These are phyloP conservation scores for Peronosclerospora sorghi DNA, from an alignment of 352 stramenopile genomes.

Conservation along the genomic window DNA sequence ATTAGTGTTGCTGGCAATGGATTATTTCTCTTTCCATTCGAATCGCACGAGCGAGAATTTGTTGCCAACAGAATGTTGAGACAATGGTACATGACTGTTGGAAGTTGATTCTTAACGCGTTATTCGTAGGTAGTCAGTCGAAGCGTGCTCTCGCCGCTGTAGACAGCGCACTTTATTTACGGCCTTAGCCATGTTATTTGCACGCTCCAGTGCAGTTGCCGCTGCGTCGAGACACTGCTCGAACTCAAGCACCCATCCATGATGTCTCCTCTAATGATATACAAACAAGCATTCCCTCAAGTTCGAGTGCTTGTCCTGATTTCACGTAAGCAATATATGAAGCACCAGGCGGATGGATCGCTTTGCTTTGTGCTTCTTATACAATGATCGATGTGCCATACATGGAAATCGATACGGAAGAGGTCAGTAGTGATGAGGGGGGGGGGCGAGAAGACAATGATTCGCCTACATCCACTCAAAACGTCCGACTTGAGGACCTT, in stretches of 20 bases:
- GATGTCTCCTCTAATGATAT: constrained; percentile 51
- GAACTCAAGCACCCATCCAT: constrained; percentile 40
- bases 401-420: constrained; percentile 50
- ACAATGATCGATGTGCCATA: constrained; percentile 80
- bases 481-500: constrained; percentile 48
- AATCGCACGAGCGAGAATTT: constrained; percentile 68
- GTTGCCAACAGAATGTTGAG: constrained; percentile 72
- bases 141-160: constrained; percentile 14
- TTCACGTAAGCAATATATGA: constrained; percentile 39
- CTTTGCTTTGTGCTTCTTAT: constrained; percentile 68
- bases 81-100: constrained; percentile 67
- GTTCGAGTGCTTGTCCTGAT: constrained; percentile 32
- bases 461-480: constrained; percentile 25
- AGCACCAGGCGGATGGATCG: constrained; percentile 51
- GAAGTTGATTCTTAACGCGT: constrained; percentile 69
- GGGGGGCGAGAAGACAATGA: constrained; percentile 44
- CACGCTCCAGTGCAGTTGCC: constrained; percentile 28
- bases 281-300: constrained; percentile 54
- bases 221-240: constrained; percentile 18
- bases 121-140: constrained; percentile 19
- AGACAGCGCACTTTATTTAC: constrained; percentile 42
- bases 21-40: constrained; percentile 65
- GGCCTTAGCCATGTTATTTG: constrained; percentile 50
- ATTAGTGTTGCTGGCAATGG: constrained; percentile 41
- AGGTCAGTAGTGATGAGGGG: constrained; percentile 6